Conservation (phyloP, 352 stramenopile species). For the Phytopythium vexans region DNA sequence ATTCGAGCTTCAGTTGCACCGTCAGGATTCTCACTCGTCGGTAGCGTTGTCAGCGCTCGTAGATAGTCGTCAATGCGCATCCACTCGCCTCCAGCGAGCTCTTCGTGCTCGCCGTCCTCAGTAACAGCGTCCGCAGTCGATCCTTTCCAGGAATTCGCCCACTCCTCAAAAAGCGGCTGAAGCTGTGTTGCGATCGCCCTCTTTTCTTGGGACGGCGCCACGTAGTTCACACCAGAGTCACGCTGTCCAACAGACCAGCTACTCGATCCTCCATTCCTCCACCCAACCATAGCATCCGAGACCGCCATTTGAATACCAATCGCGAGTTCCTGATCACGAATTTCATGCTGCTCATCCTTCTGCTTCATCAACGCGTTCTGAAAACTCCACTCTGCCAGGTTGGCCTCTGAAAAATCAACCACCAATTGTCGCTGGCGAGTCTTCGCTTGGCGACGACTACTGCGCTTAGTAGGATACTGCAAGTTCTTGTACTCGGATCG, state of each 20-base stretch:
- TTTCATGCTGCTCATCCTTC: background rate
- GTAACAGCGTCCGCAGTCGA: background rate
- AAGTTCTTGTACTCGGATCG: conserved; percentile 35
- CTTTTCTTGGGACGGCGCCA: conserved; percentile 12
- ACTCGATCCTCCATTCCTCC: conserved; percentile 34
- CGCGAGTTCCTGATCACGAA: conserved; percentile 43
- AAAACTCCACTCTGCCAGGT: conserved; percentile 2
- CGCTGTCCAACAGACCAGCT: conserved; percentile 34
- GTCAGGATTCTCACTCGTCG: background rate
- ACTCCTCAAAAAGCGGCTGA: conserved; percentile 3
- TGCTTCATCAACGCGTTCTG: conserved; percentile 7
- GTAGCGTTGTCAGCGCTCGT: background rate
- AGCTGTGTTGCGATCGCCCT: conserved; percentile 17
- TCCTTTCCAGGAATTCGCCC: background rate
- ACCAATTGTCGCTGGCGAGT: conserved; percentile 37
- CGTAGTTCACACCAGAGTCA: conserved; percentile 21
- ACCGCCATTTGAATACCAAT: conserved; percentile 45
- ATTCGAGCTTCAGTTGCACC: too few species aligned
- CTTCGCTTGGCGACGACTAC: conserved; percentile 27
- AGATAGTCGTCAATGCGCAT: conserved; percentile 1
- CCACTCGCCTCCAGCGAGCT: background rate
- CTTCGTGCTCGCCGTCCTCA: background rate
- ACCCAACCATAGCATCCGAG: conserved; percentile 44
- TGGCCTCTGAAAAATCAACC: conserved; percentile 34
- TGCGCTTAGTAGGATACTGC: conserved; percentile 21